Evolutionary conservation across 2,329 filamentous ascomycete species (phyloP).

Genomic region (Neospermospora avenae): DNA sequence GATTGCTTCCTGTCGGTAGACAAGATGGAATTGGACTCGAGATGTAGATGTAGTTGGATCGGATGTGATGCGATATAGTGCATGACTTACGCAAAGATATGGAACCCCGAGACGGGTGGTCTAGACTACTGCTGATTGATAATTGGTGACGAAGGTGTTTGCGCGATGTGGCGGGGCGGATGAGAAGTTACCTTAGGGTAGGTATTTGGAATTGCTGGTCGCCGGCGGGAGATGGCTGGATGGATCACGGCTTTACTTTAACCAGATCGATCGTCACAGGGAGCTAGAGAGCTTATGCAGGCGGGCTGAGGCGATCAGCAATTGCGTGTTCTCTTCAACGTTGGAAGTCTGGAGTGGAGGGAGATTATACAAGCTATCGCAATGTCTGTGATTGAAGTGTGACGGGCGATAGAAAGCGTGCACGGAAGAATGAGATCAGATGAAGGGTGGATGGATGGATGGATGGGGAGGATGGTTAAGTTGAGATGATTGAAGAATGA

Average conservation of each 20-base stretch:
- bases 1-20: constrained; percentile 3
- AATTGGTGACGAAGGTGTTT: constrained; percentile 6
- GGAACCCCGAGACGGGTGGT: constrained; percentile 4
- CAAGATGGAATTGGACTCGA: neutral
- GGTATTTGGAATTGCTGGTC: constrained; percentile 25
- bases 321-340: neutral
- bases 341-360: neutral
- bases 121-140: constrained; percentile 9
- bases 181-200: neutral
- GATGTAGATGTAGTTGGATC: neutral
- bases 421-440: constrained; percentile 3
- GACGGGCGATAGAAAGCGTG: neutral
- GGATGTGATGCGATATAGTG: constrained; percentile 9
- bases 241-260: neutral
- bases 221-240: neutral
- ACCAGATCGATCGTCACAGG: constrained; percentile 4
- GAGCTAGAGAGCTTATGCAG: neutral
- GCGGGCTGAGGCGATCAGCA: neutral
- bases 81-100: constrained; percentile 21
- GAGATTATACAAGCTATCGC: no score
- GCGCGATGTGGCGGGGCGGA: constrained; percentile 13
- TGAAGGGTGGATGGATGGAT: neutral
- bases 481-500: neutral
- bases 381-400: neutral
- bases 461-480: neutral